phyloP scores from a whole-genome alignment of 2,329 filamentous ascomycete species.

The Diaporthe batatas region DNA sequence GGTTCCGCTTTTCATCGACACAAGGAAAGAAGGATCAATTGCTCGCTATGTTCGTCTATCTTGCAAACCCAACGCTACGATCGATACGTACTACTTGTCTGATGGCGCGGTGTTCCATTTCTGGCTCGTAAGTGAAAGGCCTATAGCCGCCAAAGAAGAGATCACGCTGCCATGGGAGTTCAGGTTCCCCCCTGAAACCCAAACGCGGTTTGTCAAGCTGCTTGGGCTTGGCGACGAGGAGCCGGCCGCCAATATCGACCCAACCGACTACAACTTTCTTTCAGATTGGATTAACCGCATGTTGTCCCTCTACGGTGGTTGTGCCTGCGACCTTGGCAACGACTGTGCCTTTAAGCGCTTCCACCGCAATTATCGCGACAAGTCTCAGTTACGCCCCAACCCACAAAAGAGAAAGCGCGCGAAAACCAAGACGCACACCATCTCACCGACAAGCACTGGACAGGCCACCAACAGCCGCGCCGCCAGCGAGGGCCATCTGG shows the following conservation, averaged over 20 bases:
- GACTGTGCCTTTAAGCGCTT: conserved; percentile 76
- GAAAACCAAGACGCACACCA: conserved; percentile 67
- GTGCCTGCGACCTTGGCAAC: conserved; percentile 76
- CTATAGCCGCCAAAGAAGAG: conserved; percentile 75
- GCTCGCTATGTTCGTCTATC: conserved; percentile 93
- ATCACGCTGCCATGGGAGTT: conserved; percentile 78
- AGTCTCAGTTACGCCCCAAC: conserved; percentile 56
- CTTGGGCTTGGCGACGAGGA: conserved; percentile 75
- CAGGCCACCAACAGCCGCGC: conserved; percentile 74
- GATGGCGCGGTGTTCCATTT: conserved; percentile 87
- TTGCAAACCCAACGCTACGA: conserved; percentile 87
- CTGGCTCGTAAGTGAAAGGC: conserved; percentile 87
- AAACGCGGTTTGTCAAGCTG: conserved; percentile 67
- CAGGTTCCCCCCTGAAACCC: conserved; percentile 68
- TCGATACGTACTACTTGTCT: conserved; percentile 86
- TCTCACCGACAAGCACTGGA: conserved; percentile 73
- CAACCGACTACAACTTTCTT: conserved; percentile 71
- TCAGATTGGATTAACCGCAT: conserved; percentile 76
- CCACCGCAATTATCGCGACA: conserved; percentile 68
- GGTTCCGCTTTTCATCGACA: conserved; percentile 93
- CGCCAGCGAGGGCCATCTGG: conserved; percentile 71
- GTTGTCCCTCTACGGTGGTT: conserved; percentile 83
- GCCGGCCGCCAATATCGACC: conserved; percentile 66
- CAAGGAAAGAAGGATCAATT: conserved; percentile 85
- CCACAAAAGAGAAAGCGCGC: conserved; percentile 64